Evolutionary conservation across 164 flowering plant species (phyloP), one percentile per base, ranked within the genome.

Genomic region (Brasenia schreberi): DNA sequence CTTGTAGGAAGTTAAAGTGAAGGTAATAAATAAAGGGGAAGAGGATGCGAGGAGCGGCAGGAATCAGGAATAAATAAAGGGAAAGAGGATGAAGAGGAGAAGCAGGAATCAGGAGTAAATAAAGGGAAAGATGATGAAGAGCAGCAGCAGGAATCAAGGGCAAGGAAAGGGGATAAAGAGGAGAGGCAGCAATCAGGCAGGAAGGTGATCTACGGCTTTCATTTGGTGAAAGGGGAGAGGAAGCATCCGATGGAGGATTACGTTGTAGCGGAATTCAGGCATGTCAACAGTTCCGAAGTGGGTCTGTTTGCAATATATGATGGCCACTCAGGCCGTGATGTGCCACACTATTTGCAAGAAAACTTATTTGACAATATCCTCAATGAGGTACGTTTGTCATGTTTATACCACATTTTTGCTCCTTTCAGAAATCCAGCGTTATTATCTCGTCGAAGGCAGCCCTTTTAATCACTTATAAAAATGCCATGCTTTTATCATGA

Each of bases 221-320:
- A 86, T 69, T 68, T 85, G 73, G 88, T 86, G 0, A 45, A 45
- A 74, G 97, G 97, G 33, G 81, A 81, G 75, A 74, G 89, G 2
- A 18, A 66, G 60, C 96, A 86, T 72, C 70, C 83, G 62, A 89
- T 91, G 93, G 97, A 92, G 74, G 97, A 89, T 68, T 92, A 82
- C 68, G 79, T 80, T 65, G 78, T 79, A 67, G 91, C 95, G 14
- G 70, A 85, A 65, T 85, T 82, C 70, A 85, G 80, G 81, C 75
- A 88, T 77, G 85, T 84, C 18, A 82, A 69, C 12, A 86, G 81
- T 53, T 77, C 85, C 19, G 89, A 87, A 75, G 81, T 92, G 59
- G 96, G 98, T n/a, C 71, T 89, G n/a, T 92, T 87, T 74, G 98
- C 96, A 9, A 84, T 92, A 67, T 89, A 77, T 75, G 96, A 92